A percentile compares a stretch with the other conserved stretches of the same genome.
These are phyloP conservation scores for Hyphopichia fennica DNA, from an alignment of 1,139 yeast genomes.

Conservation along the genomic window DNA sequence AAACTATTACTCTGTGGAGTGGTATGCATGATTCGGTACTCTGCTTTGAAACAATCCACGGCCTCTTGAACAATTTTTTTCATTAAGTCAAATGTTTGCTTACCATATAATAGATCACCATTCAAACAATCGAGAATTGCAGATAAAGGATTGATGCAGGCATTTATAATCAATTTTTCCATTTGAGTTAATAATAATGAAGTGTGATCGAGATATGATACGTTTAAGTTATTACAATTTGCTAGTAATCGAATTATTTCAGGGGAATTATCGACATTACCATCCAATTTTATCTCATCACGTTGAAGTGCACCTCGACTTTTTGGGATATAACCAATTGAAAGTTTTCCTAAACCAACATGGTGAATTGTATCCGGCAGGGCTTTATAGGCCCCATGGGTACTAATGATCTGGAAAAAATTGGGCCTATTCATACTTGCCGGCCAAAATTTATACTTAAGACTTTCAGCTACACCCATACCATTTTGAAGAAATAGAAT, in stretches of 20 bases:
- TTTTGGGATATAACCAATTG: conserved; percentile 29
- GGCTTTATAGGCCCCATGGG: conserved; percentile 70
- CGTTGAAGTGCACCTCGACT: conserved; percentile 5
- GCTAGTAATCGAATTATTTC: conserved; percentile 32
- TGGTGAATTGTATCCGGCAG: conserved; percentile 54
- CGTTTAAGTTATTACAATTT: conserved; percentile 36
- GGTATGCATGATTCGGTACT: conserved; percentile 30
- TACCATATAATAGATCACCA: conserved; percentile 57
- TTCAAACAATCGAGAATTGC: conserved; percentile 69
- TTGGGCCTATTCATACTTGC: conserved; percentile 45
- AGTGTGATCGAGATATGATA: conserved; percentile 47
- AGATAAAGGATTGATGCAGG: conserved; percentile 75
- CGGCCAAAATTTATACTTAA: conserved; percentile 60
- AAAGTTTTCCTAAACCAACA: conserved; percentile 65
- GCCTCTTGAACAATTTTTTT: conserved; percentile 49
- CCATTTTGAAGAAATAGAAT: conserved; percentile 78
- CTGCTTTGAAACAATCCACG: conserved; percentile 34
- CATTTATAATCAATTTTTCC: conserved; percentile 73
- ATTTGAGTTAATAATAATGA: conserved; percentile 63
- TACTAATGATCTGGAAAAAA: conserved; percentile 70
- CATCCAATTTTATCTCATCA: conserved; percentile 11
- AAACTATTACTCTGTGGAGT: conserved; percentile 37
- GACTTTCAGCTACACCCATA: conserved; percentile 61
- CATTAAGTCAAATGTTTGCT: conserved; percentile 31
- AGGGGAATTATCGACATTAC: conserved; percentile 17